Base-by-base conservation (phyloP, 306 rosid genomes). In the Cicer arietinum region DNA sequence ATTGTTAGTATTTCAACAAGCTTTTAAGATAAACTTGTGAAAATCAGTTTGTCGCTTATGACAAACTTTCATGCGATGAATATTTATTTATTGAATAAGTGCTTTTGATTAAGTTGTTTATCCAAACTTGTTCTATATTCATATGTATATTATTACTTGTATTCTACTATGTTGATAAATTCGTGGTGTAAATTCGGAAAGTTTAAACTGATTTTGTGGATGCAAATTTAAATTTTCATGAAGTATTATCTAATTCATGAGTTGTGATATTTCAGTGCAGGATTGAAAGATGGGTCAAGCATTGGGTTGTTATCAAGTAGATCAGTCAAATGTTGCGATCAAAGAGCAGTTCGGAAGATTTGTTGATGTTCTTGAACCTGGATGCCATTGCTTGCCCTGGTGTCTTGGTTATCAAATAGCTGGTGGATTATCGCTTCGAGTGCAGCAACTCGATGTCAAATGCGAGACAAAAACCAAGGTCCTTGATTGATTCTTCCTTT, bases 401-500 rank as follows among this genome's bases (percentile, higher is more conserved):
- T 89, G 88, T 69, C 6, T 87, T 2, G 94, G 94, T 10, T 84
- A 68, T 76, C 73, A 79, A 82, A 53, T 87, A 10, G 90, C 89
- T 30, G 90, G 94, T 72, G 61, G 76, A 53, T 83, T 91, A 9
- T 79, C 94, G 1, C 63, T 89, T 5, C 94, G 94, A 12, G 93
- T 91, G 62, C 88, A 83, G 68, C 92, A 91, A 73, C 85, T 91
- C 25, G 88, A 84, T 77, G 90, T 91, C 10, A 74, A 79, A 11
- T 89, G 92, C 39, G 96, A 89, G 73, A 86, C 92, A 6, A 91
- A 89, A 52, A 89, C 94, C 1, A 91, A 89, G 96, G 92, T 85
- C 41, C 46, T 80, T 30, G 37, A 30, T 46, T 66, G 39, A 25
- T 20, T 17, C 35, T 61, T 72, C 71, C 74, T 67, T 16, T 65